Base-by-base conservation (phyloP, 768 basidiomycete genomes). In the Boletus subcaerulescens region DNA sequence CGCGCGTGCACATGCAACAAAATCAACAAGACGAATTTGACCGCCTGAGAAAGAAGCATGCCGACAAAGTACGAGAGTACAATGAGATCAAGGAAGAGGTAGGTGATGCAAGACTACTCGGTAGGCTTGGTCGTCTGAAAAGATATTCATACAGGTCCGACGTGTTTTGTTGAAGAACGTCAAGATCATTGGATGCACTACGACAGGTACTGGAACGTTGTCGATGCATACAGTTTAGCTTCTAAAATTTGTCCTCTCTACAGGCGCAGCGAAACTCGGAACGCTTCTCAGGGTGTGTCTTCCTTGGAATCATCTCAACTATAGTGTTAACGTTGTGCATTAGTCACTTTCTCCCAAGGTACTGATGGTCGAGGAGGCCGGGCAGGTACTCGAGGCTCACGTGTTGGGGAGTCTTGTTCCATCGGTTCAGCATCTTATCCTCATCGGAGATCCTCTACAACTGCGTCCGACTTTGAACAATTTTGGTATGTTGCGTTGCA, bases 361-460 rank as follows among this genome's bases (percentile, higher is more conserved):
- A 0, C 64, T 90, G 45, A 71, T 91, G 45, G 85, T 91, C 0
- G 89, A 92, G 66, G 90, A 91, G 65, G 89, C 90, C 0, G 90
- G 89, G 0, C 89, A 92, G 69, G 86, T 91, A 2, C 76, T 91
- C 29, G 89, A 91, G 69, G 85, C 89, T 4, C 89, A 91, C 57
- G 76, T 91, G 15, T 67, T 91, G 6, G 80, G 80, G 3, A 80
- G 77, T 36, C 73, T 90, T 1, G 86, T 87, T 3, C 77, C 78
- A 0, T 80, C 83, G 4, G 77, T 91, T 0, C 78, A 90, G 54
- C 89, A 91, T 38, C 72, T 91, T 20, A 89, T 92, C 53, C 73
- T 85, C 41, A 90, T 91, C n/a, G 90, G 90, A 0, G 90, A 92
- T 57, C 90, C 89, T 7, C 74, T 80, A 2, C 90, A 91, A 68